phyloP scores from a whole-genome alignment of 768 basidiomycete species.

The Phylloporus scabripes region DNA sequence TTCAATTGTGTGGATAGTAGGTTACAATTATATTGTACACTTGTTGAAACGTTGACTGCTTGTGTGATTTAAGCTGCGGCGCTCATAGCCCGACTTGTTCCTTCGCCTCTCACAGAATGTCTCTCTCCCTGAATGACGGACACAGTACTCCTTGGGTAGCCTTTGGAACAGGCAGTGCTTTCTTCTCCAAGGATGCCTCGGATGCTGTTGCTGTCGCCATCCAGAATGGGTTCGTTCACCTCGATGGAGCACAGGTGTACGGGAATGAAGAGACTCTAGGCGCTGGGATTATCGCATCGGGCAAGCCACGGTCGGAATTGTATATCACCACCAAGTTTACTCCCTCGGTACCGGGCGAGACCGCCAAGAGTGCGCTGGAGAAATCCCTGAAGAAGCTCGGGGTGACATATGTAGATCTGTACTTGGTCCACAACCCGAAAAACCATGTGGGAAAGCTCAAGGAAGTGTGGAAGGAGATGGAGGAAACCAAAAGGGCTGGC shows the following conservation, averaged over 20 bases:
- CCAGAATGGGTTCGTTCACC: slow-evolving; percentile 51
- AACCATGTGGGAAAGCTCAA: slow-evolving; percentile 39
- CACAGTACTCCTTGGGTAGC: slow-evolving; percentile 49
- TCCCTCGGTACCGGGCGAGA: slow-evolving; percentile 33
- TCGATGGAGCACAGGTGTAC: slow-evolving; percentile 62
- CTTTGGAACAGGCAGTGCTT: slow-evolving; percentile 62
- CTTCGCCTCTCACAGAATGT: slow-evolving; percentile 17
- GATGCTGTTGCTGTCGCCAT: slow-evolving; percentile 42
- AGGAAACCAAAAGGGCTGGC: slow-evolving; percentile 44
- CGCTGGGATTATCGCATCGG: slow-evolving; percentile 43
- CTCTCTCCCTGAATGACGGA: slow-evolving; percentile 57
- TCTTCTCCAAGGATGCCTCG: slow-evolving; percentile 41
- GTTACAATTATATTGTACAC: no score
- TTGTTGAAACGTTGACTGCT: no score
- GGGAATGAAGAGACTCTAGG: slow-evolving; percentile 52
- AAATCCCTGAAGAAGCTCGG: slow-evolving; percentile 50
- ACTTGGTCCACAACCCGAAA: slow-evolving; percentile 51
- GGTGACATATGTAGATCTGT: slow-evolving; percentile 56
- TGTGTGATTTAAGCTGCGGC: no score
- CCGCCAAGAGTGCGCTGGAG: slow-evolving; percentile 44
- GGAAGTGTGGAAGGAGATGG: slow-evolving; percentile 57
- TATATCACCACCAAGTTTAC: slow-evolving; percentile 59
- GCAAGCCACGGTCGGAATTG: slow-evolving; percentile 49
- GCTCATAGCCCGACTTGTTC: no score
- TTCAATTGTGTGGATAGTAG: no score